These are phyloP conservation scores for Phycomyces blakesleeanus DNA, from an alignment of 192 early-diverging fungal genomes.

Conservation along the genomic window DNA sequence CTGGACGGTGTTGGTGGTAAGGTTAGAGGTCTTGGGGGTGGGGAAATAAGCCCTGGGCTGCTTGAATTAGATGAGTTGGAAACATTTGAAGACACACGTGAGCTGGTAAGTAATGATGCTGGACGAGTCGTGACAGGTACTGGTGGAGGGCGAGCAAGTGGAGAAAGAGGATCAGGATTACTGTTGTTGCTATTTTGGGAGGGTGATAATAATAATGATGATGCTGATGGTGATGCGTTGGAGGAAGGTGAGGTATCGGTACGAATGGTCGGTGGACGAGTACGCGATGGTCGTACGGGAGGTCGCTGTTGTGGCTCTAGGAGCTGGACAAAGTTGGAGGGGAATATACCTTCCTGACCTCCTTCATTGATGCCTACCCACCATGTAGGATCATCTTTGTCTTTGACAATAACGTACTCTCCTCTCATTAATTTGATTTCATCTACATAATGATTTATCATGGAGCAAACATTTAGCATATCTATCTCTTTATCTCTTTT, in stretches of 20 bases:
- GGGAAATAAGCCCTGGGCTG: background rate
- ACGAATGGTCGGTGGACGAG: conserved; percentile 26
- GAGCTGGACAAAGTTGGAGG: conserved; percentile 47
- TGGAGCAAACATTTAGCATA: no score
- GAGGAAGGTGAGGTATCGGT: conserved; percentile 5
- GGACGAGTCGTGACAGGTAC: conserved; percentile 31
- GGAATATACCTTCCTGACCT: conserved; percentile 51
- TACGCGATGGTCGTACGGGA: conserved; percentile 23
- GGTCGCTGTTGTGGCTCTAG: conserved; percentile 12
- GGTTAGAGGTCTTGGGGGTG: conserved; percentile 1
- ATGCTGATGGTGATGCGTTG: no score
- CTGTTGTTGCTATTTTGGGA: no score
- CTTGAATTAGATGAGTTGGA: background rate
- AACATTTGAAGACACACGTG: background rate
- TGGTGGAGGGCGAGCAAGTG: conserved; percentile 21
- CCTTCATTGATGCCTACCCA: conserved; percentile 52
- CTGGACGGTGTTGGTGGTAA: conserved; percentile 1
- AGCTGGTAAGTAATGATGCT: conserved; percentile 16
- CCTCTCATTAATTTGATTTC: conserved; percentile 45
- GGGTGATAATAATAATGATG: no score
- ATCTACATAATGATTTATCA: no score
- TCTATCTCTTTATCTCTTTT: no score
- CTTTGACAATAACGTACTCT: conserved; percentile 41
- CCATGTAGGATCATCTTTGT: conserved; percentile 52
- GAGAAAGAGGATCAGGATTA: background rate